Evolutionary conservation across 2,329 filamentous ascomycete species (phyloP).

Genomic region (Penicillium sp.): DNA sequence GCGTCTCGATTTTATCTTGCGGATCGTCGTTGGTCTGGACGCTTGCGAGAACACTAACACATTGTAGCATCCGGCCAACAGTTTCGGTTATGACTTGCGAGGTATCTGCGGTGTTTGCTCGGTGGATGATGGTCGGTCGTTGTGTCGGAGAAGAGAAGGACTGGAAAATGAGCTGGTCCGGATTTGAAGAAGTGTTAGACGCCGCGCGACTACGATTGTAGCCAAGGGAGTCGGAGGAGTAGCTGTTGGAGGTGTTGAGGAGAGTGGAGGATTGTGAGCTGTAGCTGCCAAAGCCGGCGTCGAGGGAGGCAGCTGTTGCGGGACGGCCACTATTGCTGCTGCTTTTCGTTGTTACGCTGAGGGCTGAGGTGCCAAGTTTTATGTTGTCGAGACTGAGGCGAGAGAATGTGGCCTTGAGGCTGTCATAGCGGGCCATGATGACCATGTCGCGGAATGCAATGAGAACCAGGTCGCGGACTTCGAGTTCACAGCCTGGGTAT

Average conservation of each 20-base stretch:
- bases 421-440: slow-evolving; percentile 86
- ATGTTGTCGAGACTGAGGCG: slow-evolving; percentile 83
- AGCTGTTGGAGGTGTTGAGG: slow-evolving; percentile 67
- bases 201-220: slow-evolving; percentile 75
- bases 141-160: slow-evolving; percentile 47
- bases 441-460: slow-evolving; percentile 87
- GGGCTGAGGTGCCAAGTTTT: slow-evolving; percentile 54
- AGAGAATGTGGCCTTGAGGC: slow-evolving; percentile 86
- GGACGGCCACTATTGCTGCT: slow-evolving; percentile 60
- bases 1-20: slow-evolving; percentile 78
- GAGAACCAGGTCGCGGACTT: slow-evolving; percentile 87
- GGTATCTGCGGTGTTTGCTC: slow-evolving; percentile 43
- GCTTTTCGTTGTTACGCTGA: slow-evolving; percentile 47
- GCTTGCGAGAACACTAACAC: slow-evolving; percentile 85
- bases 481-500: slow-evolving; percentile 65
- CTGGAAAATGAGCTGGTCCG: slow-evolving; percentile 50
- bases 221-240: slow-evolving; percentile 57
- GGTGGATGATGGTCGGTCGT: slow-evolving; percentile 40
- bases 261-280: slow-evolving; percentile 80
- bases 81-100: slow-evolving; percentile 87
- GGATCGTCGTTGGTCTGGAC: slow-evolving; percentile 74
- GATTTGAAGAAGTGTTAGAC: slow-evolving; percentile 73
- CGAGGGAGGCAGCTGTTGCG: slow-evolving; percentile 75
- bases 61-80: slow-evolving; percentile 94
- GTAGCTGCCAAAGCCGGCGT: slow-evolving; percentile 76